Evolutionary conservation across 2,329 filamentous ascomycete species (phyloP).

Genomic region (Fusarium equiseti): DNA sequence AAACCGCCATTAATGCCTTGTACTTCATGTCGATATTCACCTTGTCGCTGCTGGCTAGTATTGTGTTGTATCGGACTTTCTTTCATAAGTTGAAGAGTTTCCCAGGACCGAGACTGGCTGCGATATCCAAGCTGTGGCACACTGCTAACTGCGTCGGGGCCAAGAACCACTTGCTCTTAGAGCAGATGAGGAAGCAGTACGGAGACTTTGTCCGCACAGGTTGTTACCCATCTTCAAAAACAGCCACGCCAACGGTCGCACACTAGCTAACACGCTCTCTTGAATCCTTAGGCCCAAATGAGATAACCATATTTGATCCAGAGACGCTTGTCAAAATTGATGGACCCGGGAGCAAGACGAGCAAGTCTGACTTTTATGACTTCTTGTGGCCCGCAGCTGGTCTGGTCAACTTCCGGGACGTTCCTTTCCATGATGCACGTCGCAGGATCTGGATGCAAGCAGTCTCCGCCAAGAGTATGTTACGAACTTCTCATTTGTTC

Average conservation of each 20-base stretch:
- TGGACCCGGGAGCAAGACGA: background rate
- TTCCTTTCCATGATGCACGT: background rate
- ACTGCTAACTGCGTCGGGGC: background rate
- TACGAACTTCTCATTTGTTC: too few relatives aligned
- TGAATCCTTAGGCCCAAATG: background rate
- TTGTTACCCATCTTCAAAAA: background rate
- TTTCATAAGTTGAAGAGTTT: rapidly evolving
- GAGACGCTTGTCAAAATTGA: background rate
- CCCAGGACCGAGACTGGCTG: background rate
- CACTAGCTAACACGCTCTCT: background rate
- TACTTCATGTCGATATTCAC: rapidly evolving
- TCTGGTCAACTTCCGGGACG: background rate
- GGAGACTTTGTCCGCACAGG: background rate
- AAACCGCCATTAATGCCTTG: background rate
- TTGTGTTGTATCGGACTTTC: rapidly evolving
- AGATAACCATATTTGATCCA: background rate
- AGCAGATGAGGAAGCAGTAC: background rate
- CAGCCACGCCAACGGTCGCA: rapidly evolving
- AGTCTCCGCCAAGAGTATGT: background rate
- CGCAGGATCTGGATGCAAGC: background rate
- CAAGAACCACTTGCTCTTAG: background rate
- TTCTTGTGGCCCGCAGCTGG: background rate
- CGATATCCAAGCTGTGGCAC: background rate
- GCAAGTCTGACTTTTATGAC: background rate
- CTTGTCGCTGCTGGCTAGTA: background rate